These are phyloP conservation scores for Grosmannia penicillata DNA, from an alignment of 2,329 filamentous ascomycete genomes.

Conservation along the genomic window DNA sequence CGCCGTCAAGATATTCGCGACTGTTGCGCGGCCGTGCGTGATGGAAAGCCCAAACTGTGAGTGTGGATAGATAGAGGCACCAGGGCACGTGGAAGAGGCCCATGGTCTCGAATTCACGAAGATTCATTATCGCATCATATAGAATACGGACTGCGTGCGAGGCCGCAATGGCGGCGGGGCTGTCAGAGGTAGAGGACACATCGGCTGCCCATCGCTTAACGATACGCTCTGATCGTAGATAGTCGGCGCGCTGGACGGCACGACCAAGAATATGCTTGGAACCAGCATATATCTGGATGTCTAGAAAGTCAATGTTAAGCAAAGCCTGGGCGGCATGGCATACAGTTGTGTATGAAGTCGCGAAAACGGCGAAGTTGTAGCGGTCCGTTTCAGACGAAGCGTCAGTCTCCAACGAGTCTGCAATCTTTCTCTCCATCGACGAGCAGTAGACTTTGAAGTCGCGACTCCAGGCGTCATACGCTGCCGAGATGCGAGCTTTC, in stretches of 20 bases:
- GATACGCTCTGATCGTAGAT: constrained; percentile 7
- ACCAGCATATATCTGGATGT: constrained; percentile 11
- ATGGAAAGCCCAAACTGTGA: constrained; percentile 9
- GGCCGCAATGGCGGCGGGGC: neutral
- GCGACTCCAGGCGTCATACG: constrained; percentile 6
- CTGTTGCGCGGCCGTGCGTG: constrained; percentile 5
- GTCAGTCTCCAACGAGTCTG: neutral
- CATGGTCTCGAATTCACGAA: constrained; percentile 7
- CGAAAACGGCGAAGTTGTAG: neutral
- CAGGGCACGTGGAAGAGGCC: constrained; percentile 10
- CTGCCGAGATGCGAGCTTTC: constrained; percentile 2
- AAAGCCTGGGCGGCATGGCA: constrained; percentile 8
- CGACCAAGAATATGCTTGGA: constrained; percentile 9
- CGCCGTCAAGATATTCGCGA: no score
- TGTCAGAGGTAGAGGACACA: neutral
- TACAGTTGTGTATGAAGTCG: constrained; percentile 4
- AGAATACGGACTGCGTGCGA: constrained; percentile 9
- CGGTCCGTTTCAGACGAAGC: neutral
- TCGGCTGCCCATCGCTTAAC: constrained; percentile 7
- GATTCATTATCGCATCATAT: no score
- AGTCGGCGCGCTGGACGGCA: constrained; percentile 8
- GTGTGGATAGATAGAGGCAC: constrained; percentile 9
- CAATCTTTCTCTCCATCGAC: neutral
- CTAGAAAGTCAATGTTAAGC: constrained; percentile 7
- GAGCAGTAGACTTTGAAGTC: constrained; percentile 8